phyloP scores from a whole-genome alignment of 2,329 filamentous ascomycete genomes.

The Fusarium sp. region DNA sequence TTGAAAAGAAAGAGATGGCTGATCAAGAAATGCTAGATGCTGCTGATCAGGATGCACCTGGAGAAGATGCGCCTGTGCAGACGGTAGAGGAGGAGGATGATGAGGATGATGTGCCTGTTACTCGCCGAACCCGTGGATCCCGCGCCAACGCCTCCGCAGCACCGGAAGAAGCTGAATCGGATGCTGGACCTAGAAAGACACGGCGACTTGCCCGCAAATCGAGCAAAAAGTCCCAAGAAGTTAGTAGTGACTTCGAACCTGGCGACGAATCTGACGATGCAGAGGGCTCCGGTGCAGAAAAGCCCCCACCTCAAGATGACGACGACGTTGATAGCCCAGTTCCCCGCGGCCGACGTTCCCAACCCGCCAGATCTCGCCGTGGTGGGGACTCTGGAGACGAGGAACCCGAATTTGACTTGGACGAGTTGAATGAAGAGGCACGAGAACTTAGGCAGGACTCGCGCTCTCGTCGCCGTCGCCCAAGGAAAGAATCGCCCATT shows the following conservation, averaged over 20 bases:
- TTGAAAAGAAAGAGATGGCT: slow-evolving; percentile 45
- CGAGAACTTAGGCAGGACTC: slow-evolving; percentile 69
- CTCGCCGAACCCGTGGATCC: slow-evolving; percentile 56
- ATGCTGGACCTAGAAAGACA: slow-evolving; percentile 48
- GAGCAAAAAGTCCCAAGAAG: slow-evolving; percentile 62
- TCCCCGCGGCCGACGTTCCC: slow-evolving; percentile 59
- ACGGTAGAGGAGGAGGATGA: slow-evolving; percentile 54
- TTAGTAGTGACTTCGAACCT: slow-evolving; percentile 71
- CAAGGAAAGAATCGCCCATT: slow-evolving; percentile 64
- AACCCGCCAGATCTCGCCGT: slow-evolving; percentile 60
- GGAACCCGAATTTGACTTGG: slow-evolving; percentile 67
- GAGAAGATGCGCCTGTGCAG: slow-evolving; percentile 46
- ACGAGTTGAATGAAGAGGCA: slow-evolving; percentile 74
- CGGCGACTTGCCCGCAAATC: slow-evolving; percentile 61
- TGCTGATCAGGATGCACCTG: slow-evolving; percentile 44
- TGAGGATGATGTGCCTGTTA: slow-evolving; percentile 61
- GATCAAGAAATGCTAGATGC: slow-evolving; percentile 46
- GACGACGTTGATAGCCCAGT: slow-evolving; percentile 61
- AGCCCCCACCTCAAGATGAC: slow-evolving; percentile 51
- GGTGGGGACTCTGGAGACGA: slow-evolving; percentile 65
- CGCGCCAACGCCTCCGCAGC: slow-evolving; percentile 47
- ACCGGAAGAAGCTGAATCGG: slow-evolving; percentile 46
- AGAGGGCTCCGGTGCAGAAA: slow-evolving; percentile 56
- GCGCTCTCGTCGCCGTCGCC: slow-evolving; percentile 62
- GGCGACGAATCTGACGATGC: slow-evolving; percentile 68